Conservation (phyloP, 2,329 filamentous ascomycete species). For the Nectriaceae sp. region DNA sequence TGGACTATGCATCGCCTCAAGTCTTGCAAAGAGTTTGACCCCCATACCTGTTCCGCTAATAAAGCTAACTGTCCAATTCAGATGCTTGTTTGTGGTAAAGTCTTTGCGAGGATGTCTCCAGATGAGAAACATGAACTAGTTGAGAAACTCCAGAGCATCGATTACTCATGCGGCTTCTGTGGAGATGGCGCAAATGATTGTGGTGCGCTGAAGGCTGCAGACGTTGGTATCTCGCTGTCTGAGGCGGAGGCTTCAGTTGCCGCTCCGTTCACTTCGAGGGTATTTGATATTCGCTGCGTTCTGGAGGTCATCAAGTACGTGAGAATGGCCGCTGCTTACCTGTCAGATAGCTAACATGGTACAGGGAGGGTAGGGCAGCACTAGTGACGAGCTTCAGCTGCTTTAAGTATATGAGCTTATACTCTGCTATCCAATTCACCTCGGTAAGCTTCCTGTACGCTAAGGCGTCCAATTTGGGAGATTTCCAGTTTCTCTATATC, state of each 20-base stretch:
- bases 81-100: constrained; percentile 89
- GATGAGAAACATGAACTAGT: constrained; percentile 98
- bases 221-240: constrained; percentile 95
- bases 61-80: constrained; percentile 36
- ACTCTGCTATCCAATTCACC: constrained; percentile 99
- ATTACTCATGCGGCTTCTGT: constrained; percentile 94
- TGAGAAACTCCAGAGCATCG: constrained; percentile 94
- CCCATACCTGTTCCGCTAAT: background rate
- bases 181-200: constrained; percentile 98
- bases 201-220: constrained; percentile 92
- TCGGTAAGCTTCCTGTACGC: constrained; percentile 96
- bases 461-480: constrained; percentile 88
- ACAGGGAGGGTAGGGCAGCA: constrained; percentile 84
- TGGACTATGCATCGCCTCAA: constrained; percentile 85
- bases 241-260: constrained; percentile 97
- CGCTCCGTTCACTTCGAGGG: constrained; percentile 92
- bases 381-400: constrained; percentile 99
- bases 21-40: constrained; percentile 67
- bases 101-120: constrained; percentile 97
- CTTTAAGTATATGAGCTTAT: constrained; percentile 99
- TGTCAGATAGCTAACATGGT: constrained; percentile 20
- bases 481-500: constrained; percentile 98
- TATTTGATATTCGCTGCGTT: constrained; percentile 97
- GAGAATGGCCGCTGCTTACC: too few relatives aligned
- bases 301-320: constrained; percentile 80